Percentiles rank a stretch among this genome's conserved stretches.
phyloP scores from a whole-genome alignment of 2,329 filamentous ascomycete genomes.

The Fusarium chaquense region DNA sequence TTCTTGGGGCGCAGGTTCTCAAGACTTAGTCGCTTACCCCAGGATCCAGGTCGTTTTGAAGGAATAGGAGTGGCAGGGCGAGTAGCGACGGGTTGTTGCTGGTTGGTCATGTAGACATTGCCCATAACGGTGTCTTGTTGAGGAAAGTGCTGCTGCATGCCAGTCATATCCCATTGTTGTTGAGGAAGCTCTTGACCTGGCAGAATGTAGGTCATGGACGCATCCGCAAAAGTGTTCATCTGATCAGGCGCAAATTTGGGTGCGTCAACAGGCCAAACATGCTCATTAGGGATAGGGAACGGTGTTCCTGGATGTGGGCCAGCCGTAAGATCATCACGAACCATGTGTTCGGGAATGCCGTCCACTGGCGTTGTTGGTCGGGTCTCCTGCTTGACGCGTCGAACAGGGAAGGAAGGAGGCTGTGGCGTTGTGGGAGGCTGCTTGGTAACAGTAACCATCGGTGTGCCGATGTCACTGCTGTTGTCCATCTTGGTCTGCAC shows the following conservation, averaged over 20 bases:
- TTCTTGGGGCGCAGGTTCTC: constrained; percentile 55
- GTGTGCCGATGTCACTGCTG: constrained; percentile 41
- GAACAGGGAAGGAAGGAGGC: constrained; percentile 48
- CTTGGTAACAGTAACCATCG: constrained; percentile 47
- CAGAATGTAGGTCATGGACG: constrained; percentile 49
- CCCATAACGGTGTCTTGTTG: constrained; percentile 49
- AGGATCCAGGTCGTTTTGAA: constrained; percentile 55
- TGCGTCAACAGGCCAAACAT: constrained; percentile 54
- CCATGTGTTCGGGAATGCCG: constrained; percentile 49
- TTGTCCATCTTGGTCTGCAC: constrained; percentile 46
- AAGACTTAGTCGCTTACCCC: constrained; percentile 55
- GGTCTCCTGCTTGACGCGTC: constrained; percentile 54
- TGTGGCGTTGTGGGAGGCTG: constrained; percentile 49
- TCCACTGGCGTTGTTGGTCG: constrained; percentile 53
- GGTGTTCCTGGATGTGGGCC: constrained; percentile 58
- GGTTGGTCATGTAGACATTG: constrained; percentile 44
- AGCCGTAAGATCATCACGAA: constrained; percentile 51
- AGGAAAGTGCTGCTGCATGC: constrained; percentile 45
- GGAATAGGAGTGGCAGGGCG: constrained; percentile 56
- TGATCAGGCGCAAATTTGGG: constrained; percentile 57
- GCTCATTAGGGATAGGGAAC: constrained; percentile 56
- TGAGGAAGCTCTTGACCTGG: constrained; percentile 48
- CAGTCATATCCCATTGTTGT: constrained; percentile 46
- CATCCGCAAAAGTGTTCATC: constrained; percentile 50
- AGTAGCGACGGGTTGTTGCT: constrained; percentile 43